Evolutionary conservation across 2,329 filamentous ascomycete genomes (phyloP).

Genomic region (Aspergillus sp.): DNA sequence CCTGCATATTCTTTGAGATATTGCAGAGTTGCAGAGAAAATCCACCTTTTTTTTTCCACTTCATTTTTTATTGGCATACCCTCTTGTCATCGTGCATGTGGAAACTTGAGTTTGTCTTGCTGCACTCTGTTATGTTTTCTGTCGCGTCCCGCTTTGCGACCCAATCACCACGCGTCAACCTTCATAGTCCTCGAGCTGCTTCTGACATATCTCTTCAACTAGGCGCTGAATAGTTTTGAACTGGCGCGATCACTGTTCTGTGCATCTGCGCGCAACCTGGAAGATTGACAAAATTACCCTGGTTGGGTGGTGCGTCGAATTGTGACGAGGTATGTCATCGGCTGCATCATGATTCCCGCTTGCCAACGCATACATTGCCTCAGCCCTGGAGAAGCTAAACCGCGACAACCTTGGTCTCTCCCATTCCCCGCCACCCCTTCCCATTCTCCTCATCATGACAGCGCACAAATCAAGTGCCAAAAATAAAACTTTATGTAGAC

Average conservation of each 20-base stretch:
- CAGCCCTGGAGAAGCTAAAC: constrained; percentile 28
- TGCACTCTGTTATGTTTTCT: constrained; percentile 17
- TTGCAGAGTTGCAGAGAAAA: constrained; percentile 5
- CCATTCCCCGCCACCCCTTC: constrained; percentile 19
- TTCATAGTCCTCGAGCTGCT: constrained; percentile 15
- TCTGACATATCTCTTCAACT: constrained; percentile 15
- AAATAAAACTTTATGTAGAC: constrained; percentile 15
- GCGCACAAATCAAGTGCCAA: constrained; percentile 24
- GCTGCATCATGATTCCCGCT: constrained; percentile 32
- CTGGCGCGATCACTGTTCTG: constrained; percentile 6
- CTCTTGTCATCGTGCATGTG: not conserved
- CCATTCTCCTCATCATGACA: constrained; percentile 23
- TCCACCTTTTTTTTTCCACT: constrained; percentile 6
- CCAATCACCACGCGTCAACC: constrained; percentile 29
- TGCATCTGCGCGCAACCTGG: constrained; percentile 13
- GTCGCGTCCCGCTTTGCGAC: constrained; percentile 19
- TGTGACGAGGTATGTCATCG: constrained; percentile 38
- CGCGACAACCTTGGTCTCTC: constrained; percentile 23
- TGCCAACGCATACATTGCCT: constrained; percentile 44
- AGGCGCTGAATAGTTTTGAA: constrained; percentile 11
- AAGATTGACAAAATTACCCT: constrained; percentile 16
- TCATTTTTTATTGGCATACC: not conserved
- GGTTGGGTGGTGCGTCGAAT: constrained; percentile 28
- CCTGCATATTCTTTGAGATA: constrained; percentile 4
- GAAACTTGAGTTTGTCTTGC: not conserved